A percentile compares a stretch with the other conserved stretches of the same genome.
These are phyloP conservation scores for Isatis tinctoria DNA, from an alignment of 345 rosid species.

Conservation along the genomic window DNA sequence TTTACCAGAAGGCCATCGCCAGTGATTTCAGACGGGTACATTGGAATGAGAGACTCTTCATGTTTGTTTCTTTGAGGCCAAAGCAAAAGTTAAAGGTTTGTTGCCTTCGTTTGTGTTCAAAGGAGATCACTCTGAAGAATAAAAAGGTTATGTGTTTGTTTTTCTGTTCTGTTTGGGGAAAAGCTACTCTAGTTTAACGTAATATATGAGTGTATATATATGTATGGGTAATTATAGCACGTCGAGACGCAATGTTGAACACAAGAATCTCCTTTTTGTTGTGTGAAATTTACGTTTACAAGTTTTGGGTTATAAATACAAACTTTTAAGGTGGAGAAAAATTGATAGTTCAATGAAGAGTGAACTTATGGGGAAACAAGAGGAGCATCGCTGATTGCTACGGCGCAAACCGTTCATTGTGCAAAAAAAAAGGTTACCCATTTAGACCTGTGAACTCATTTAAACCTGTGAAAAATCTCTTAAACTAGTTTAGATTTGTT, in stretches of 20 bases:
- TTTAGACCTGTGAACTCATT: too few species aligned
- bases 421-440: too few species aligned
- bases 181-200: conserved; percentile 9
- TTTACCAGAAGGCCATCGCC: conserved; percentile 81
- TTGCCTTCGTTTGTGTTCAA: neutral
- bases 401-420: too few species aligned
- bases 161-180: neutral
- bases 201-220: conserved; percentile 13
- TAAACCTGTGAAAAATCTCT: too few species aligned
- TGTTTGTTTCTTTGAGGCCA: neutral
- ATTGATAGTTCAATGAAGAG: neutral
- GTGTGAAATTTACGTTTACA: neutral
- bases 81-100: neutral
- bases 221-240: neutral
- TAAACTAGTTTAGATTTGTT: too few species aligned
- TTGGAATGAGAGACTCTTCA: neutral
- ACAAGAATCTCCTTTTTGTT: neutral
- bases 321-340: neutral
- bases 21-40: conserved; percentile 34
- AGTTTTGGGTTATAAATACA: neutral
- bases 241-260: neutral
- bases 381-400: neutral
- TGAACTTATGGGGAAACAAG: neutral
- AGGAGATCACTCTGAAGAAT: conserved; percentile 9
- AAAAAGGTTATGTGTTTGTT: neutral